phyloP scores from a whole-genome alignment of 805 yeast species.

The Saturnispora dispora region DNA sequence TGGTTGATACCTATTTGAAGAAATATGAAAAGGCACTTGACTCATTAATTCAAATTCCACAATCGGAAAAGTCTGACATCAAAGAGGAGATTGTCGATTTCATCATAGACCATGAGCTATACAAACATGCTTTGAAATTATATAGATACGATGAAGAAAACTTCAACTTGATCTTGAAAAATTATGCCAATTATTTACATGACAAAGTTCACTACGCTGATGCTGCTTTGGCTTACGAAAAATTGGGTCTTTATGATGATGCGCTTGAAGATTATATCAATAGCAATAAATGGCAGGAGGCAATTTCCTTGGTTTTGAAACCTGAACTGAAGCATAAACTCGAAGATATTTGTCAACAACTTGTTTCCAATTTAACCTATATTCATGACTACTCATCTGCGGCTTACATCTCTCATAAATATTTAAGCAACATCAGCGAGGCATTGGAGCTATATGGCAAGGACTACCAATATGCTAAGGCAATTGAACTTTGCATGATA shows the following conservation, averaged over 20 bases:
- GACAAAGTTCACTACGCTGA: constrained; percentile 53
- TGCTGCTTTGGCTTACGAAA: constrained; percentile 74
- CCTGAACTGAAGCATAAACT: constrained; percentile 31
- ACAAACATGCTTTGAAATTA: constrained; percentile 55
- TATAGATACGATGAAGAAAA: constrained; percentile 49
- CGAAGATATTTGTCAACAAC: constrained; percentile 43
- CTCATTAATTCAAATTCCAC: constrained; percentile 47
- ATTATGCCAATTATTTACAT: constrained; percentile 56
- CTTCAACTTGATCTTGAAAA: constrained; percentile 42
- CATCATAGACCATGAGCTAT: constrained; percentile 60
- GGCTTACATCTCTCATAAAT: constrained; percentile 62
- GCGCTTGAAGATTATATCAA: constrained; percentile 64
- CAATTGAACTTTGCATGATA: constrained; percentile 53
- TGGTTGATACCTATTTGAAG: constrained; percentile 72
- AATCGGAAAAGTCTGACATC: constrained; percentile 25
- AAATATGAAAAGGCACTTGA: constrained; percentile 58
- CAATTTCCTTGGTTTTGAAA: constrained; percentile 49
- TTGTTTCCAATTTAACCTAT: constrained; percentile 52
- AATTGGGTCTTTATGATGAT: constrained; percentile 41
- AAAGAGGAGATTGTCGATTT: constrained; percentile 58
- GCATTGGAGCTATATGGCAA: constrained; percentile 66
- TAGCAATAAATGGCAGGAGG: constrained; percentile 81
- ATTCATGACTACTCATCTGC: constrained; percentile 72
- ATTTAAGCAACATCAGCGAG: constrained; percentile 49
- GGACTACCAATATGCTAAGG: constrained; percentile 65